Evolutionary conservation across 108 stramenopile species (phyloP).

Genomic region (Fragilariopsis cylindrus): DNA sequence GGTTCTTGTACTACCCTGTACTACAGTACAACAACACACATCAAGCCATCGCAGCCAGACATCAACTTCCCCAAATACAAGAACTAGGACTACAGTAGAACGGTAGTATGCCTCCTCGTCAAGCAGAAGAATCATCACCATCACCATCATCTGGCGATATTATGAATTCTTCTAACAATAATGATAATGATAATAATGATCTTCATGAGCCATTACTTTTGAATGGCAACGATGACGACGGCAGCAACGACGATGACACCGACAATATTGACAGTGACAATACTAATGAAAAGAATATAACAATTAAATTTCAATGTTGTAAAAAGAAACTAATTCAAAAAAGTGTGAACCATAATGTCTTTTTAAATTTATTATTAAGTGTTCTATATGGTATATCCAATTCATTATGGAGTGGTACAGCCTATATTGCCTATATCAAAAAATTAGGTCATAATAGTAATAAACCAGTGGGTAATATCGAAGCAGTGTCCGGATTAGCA

Average conservation of each 20-base stretch:
- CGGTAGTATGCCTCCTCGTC: no score
- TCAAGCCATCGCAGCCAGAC: no score
- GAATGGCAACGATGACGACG: neutral
- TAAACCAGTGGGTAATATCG: constrained; percentile 55
- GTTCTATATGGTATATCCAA: constrained; percentile 31
- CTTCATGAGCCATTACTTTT: constrained; percentile 5
- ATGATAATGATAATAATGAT: neutral
- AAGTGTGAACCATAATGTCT: constrained; percentile 35
- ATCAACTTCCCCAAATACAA: no score
- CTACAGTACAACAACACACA: no score
- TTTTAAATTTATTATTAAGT: constrained; percentile 26
- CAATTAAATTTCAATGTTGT: neutral
- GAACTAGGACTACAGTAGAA: no score
- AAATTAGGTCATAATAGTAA: constrained; percentile 47
- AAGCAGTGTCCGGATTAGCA: constrained; percentile 59
- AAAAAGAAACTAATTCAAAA: neutral
- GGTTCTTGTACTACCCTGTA: no score
- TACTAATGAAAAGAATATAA: neutral
- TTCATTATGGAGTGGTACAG: constrained; percentile 40
- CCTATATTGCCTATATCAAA: constrained; percentile 56
- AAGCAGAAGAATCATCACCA: no score
- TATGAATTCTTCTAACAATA: no score
- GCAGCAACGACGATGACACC: neutral
- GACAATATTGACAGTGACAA: neutral
- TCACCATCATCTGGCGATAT: no score